Evolutionary conservation across 495 filamentous ascomycete species (phyloP).

Genomic region (Talaromyces stipitatus): DNA sequence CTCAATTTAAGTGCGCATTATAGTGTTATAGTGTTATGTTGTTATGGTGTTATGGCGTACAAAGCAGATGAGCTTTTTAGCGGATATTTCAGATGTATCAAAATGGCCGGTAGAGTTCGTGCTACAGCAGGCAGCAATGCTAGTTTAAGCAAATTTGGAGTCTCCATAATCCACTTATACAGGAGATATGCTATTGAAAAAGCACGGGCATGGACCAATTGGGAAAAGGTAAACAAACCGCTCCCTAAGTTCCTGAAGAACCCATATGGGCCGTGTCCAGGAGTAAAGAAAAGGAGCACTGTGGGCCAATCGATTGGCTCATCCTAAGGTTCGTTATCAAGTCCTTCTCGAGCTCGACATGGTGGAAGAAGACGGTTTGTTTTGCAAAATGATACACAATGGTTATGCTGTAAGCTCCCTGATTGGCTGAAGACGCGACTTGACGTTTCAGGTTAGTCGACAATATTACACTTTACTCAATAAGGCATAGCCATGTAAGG

Average conservation of each 20-base stretch:
- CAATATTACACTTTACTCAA: not conserved
- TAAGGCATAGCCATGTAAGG: not conserved
- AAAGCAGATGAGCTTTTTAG: not conserved
- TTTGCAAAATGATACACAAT: not conserved
- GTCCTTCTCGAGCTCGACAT: no score
- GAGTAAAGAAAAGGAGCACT: not conserved
- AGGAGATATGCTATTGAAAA: not conserved
- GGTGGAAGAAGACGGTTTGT: not conserved
- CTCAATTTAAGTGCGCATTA: no score
- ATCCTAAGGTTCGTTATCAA: not conserved
- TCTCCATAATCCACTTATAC: not conserved
- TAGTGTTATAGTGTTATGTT: no score
- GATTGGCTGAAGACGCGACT: not conserved
- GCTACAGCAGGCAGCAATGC: not conserved
- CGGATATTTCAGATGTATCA: not conserved
- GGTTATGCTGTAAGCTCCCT: not conserved
- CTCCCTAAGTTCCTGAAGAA: not conserved
- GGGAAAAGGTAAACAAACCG: constrained; percentile 1
- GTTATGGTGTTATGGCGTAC: not conserved
- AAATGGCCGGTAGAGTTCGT: not conserved
- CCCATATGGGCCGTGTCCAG: not conserved
- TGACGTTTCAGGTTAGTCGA: not conserved
- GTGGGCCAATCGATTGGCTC: not conserved
- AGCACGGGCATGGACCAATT: constrained; percentile 1
- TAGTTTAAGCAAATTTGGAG: not conserved